These are phyloP conservation scores for Cladosporium sp. DNA, from an alignment of 2,329 filamentous ascomycete species.

Conservation along the genomic window DNA sequence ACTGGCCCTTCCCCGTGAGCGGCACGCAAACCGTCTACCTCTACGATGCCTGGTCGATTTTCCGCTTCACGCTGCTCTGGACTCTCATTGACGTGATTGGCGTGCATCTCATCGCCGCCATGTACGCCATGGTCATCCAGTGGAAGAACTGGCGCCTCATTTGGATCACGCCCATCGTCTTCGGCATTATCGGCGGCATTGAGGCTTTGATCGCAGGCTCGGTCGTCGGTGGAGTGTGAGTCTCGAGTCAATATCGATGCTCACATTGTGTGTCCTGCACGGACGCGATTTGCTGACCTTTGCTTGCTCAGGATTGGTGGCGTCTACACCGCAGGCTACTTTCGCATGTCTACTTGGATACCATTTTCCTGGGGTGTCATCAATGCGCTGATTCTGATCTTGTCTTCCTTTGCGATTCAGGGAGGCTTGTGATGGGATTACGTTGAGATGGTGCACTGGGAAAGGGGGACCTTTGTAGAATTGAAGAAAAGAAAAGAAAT, in stretches of 20 bases:
- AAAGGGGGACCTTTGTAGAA: too few species aligned
- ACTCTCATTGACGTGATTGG: slow-evolving; percentile 72
- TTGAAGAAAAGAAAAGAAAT: too few species aligned
- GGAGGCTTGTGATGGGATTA: slow-evolving; percentile 63
- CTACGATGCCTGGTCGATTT: slow-evolving; percentile 71
- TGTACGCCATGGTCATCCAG: slow-evolving; percentile 69
- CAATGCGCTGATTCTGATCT: slow-evolving; percentile 73
- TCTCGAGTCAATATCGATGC: not conserved
- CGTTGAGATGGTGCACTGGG: not conserved
- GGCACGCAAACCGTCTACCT: slow-evolving; percentile 59
- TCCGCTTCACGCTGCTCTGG: slow-evolving; percentile 84
- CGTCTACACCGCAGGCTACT: slow-evolving; percentile 76
- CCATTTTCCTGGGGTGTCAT: slow-evolving; percentile 84
- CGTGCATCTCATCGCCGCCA: slow-evolving; percentile 68
- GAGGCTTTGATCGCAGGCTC: slow-evolving; percentile 78
- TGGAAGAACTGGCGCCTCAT: slow-evolving; percentile 53
- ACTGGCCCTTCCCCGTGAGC: slow-evolving; percentile 61
- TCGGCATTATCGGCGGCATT: slow-evolving; percentile 64
- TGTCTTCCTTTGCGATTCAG: slow-evolving; percentile 90
- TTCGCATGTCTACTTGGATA: slow-evolving; percentile 91
- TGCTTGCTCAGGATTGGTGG: slow-evolving; percentile 61
- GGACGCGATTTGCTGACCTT: slow-evolving; percentile 13
- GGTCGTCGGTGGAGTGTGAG: slow-evolving; percentile 74
- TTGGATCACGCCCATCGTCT: slow-evolving; percentile 68
- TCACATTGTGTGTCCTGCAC: not conserved